These are phyloP conservation scores for Oligophagozyma castellii DNA, from an alignment of 1,139 yeast genomes.

Conservation along the genomic window DNA sequence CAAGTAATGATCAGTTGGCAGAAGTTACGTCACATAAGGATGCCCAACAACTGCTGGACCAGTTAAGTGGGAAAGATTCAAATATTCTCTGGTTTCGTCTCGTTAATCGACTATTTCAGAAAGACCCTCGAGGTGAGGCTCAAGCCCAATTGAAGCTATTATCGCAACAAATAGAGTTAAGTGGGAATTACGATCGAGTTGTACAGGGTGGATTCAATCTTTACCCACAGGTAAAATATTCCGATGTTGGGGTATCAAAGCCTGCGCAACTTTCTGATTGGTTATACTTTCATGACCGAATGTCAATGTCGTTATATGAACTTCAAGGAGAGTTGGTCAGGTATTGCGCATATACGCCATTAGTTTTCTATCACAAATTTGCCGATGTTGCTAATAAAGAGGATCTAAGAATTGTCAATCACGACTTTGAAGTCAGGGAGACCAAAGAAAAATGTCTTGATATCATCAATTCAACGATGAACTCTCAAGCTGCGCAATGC, in stretches of 20 bases:
- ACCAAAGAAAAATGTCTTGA: slow-evolving; percentile 8
- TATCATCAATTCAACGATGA: slow-evolving; percentile 8
- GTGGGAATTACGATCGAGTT: slow-evolving; percentile 46
- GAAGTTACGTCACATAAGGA: slow-evolving; percentile 7
- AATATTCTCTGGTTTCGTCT: slow-evolving; percentile 47
- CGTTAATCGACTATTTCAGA: slow-evolving; percentile 40
- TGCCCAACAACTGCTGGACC: slow-evolving; percentile 9
- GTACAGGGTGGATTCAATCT: slow-evolving; percentile 59
- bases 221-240: slow-evolving; percentile 41
- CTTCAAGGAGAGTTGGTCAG: slow-evolving; percentile 37
- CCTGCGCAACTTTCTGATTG: slow-evolving; percentile 64
- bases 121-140: slow-evolving; percentile 31
- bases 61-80: slow-evolving; percentile 31
- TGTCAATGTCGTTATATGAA: slow-evolving; percentile 32
- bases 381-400: slow-evolving; percentile 37
- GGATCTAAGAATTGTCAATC: slow-evolving; percentile 13
- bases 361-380: slow-evolving; percentile 54
- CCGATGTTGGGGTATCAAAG: slow-evolving; percentile 53
- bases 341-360: slow-evolving; percentile 44
- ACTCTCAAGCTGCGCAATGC: slow-evolving; percentile 8
- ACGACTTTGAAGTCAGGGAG: slow-evolving; percentile 18
- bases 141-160: slow-evolving; percentile 37
- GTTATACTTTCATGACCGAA: slow-evolving; percentile 53
- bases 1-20: slow-evolving; percentile 7
- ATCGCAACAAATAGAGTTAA: slow-evolving; percentile 34